These are phyloP conservation scores for Fusarium caatingaense DNA, from an alignment of 2,329 filamentous ascomycete genomes.

Conservation along the genomic window DNA sequence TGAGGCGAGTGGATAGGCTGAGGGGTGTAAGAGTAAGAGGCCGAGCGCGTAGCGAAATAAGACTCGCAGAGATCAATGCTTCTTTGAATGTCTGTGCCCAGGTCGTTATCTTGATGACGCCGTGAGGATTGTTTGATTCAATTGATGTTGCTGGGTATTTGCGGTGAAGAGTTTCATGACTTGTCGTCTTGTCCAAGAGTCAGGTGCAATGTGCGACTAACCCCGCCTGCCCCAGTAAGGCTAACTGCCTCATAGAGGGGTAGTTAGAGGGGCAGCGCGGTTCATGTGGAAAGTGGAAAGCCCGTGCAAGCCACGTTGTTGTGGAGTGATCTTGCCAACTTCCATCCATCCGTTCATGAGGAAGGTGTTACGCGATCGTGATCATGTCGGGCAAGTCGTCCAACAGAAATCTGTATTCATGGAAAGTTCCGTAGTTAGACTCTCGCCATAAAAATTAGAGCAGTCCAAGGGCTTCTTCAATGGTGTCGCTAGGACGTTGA, in stretches of 20 bases:
- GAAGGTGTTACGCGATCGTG: not conserved
- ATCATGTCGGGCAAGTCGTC: not conserved
- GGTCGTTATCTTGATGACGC: not conserved
- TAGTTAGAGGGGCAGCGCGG: not conserved
- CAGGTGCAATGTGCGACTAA: slow-evolving; percentile 7
- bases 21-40: not conserved
- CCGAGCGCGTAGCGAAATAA: not conserved
- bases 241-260: not conserved
- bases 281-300: too few relatives aligned
- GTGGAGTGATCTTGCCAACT: not conserved
- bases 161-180: slow-evolving; percentile 10
- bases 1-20: slow-evolving; percentile 3
- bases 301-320: not conserved
- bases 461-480: not conserved
- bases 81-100: not conserved
- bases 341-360: not conserved
- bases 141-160: slow-evolving; percentile 7
- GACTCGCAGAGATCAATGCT: not conserved
- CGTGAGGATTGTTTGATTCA: not conserved
- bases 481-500: not conserved
- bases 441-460: not conserved
- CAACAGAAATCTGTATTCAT: not conserved
- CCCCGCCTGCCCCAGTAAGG: slow-evolving; percentile 13
- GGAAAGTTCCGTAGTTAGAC: not conserved
- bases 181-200: slow-evolving; percentile 5